Conservation (phyloP, 495 filamentous ascomycete genomes). For the Umbilicaria muhlenbergii region DNA sequence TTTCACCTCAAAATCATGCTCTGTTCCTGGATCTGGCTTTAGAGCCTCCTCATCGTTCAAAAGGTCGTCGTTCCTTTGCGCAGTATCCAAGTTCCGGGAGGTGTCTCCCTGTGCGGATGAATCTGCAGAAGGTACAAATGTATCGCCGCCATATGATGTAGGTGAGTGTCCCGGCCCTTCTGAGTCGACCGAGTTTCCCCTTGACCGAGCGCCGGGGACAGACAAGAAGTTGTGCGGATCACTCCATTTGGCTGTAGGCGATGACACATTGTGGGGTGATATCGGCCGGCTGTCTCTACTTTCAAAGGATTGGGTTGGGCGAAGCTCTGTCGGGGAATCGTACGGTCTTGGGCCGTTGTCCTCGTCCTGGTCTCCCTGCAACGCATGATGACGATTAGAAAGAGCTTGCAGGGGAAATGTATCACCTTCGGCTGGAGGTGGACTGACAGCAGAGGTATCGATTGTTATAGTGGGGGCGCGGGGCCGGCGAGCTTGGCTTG, state of each 20-base stretch:
- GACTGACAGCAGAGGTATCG: constrained; percentile 53
- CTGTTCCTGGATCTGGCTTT: constrained; percentile 51
- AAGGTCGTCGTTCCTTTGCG: constrained; percentile 23
- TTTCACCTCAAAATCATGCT: constrained; percentile 54
- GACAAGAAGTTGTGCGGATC: constrained; percentile 44
- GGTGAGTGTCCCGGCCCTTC: constrained; percentile 34
- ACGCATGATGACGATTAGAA: constrained; percentile 11
- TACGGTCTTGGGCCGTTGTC: constrained; percentile 6
- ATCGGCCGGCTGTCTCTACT: constrained; percentile 65
- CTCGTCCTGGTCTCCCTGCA: constrained; percentile 17
- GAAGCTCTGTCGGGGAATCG: constrained; percentile 41
- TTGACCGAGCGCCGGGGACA: constrained; percentile 44
- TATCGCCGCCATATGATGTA: constrained; percentile 36
- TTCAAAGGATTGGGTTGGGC: constrained; percentile 52
- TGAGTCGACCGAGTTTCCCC: constrained; percentile 51
- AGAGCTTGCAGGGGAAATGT: constrained; percentile 10
- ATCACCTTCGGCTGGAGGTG: constrained; percentile 16
- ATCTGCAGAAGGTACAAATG: constrained; percentile 20
- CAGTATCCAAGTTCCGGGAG: constrained; percentile 20
- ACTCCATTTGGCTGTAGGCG: constrained; percentile 37
- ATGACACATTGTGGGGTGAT: constrained; percentile 80
- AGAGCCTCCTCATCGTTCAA: constrained; percentile 44
- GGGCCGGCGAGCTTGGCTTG: constrained; percentile 15
- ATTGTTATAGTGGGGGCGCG: constrained; percentile 58
- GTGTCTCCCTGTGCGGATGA: constrained; percentile 5